These are phyloP conservation scores for Excoecaria agallocha DNA, from an alignment of 345 rosid species.

Conservation along the genomic window DNA sequence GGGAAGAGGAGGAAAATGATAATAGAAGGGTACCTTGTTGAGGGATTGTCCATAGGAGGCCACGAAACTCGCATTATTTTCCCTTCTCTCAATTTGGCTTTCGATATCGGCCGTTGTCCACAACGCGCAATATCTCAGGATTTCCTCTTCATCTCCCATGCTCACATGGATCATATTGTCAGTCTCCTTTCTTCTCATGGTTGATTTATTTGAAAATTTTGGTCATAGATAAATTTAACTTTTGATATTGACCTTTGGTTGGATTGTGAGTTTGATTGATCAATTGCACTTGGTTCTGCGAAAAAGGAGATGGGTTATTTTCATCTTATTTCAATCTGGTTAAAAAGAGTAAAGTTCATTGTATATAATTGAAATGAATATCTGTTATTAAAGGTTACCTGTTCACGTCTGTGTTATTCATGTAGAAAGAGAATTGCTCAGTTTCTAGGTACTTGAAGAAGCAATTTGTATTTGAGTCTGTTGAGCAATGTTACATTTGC, in stretches of 20 bases:
- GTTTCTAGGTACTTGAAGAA: not conserved
- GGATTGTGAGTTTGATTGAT: not conserved
- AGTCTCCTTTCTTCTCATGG: slow-evolving; percentile 17
- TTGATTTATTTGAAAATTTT: not conserved
- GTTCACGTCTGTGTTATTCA: not conserved
- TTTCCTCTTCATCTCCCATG: slow-evolving; percentile 89
- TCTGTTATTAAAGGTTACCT: not conserved
- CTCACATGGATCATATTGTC: slow-evolving; percentile 96
- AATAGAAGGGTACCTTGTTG: slow-evolving; percentile 68
- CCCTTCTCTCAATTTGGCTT: slow-evolving; percentile 71
- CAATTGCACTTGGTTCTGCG: not conserved
- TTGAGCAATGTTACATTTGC: not conserved
- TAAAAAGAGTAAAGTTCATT: not conserved
- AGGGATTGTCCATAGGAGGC: slow-evolving; percentile 90
- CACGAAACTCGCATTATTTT: slow-evolving; percentile 91
- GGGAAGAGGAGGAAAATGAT: slow-evolving; percentile 18
- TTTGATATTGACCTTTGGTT: not conserved
- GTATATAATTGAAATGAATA: not conserved
- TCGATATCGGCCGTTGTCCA: slow-evolving; percentile 94
- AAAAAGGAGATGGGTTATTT: not conserved
- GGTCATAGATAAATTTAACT: not conserved
- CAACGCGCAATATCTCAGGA: slow-evolving; percentile 85
- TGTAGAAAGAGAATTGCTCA: not conserved
- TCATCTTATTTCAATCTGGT: not conserved
- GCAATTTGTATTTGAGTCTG: not conserved